Evolutionary conservation across 495 filamentous ascomycete species (phyloP).

Genomic region (Bacidia rubella): DNA sequence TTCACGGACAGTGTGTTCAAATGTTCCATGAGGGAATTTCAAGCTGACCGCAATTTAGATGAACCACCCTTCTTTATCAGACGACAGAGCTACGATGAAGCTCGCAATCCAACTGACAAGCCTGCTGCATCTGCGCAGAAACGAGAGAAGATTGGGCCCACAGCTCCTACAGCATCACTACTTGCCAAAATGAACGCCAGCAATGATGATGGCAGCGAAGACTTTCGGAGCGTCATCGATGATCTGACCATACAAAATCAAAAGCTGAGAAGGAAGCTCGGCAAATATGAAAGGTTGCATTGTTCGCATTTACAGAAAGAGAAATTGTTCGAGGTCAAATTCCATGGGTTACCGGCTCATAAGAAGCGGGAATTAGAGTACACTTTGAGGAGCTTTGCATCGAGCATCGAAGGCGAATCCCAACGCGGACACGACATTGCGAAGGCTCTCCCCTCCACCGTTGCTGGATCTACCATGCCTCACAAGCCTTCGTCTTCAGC

Average conservation of each 20-base stretch:
- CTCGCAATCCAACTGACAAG: conserved; percentile 8
- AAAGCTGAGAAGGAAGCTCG: conserved; percentile 53
- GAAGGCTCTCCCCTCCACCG: not conserved
- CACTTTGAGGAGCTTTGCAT: conserved; percentile 52
- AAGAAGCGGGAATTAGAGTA: conserved; percentile 64
- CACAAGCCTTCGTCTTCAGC: conserved; percentile 24
- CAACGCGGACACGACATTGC: not conserved
- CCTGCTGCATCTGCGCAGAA: conserved; percentile 1
- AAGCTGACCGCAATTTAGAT: conserved; percentile 16
- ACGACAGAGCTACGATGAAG: conserved; percentile 32
- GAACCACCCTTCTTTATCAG: conserved; percentile 40
- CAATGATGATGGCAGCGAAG: conserved; percentile 38
- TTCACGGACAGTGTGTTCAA: conserved; percentile 15
- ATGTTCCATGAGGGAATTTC: not conserved
- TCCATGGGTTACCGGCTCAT: conserved; percentile 49
- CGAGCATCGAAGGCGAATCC: conserved; percentile 15
- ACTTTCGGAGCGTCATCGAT: conserved; percentile 55
- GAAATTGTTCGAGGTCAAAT: conserved; percentile 62
- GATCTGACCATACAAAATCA: conserved; percentile 60
- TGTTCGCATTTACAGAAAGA: conserved; percentile 46
- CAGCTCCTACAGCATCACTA: conserved; percentile 12
- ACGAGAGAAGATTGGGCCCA: conserved; percentile 17
- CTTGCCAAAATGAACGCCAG: conserved; percentile 23
- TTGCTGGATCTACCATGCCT: conserved; percentile 1
- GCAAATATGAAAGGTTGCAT: conserved; percentile 49